Conservation (phyloP, 148 eudicot genomes). For the Chenopodium formosanum region DNA sequence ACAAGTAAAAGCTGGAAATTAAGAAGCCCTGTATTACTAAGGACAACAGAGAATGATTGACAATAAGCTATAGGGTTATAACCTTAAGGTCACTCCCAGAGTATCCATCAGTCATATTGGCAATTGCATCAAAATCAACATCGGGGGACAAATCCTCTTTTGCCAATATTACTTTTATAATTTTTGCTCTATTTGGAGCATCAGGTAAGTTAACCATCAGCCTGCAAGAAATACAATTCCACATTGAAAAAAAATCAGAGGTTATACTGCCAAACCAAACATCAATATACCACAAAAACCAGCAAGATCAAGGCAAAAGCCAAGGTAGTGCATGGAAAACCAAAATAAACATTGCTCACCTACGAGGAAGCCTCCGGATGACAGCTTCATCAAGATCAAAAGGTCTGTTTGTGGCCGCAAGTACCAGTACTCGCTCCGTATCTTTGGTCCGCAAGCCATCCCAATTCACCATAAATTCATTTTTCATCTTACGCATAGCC, state of each 20-base stretch:
- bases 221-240: slow-evolving; percentile 33
- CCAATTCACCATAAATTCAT: slow-evolving; percentile 98
- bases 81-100: slow-evolving; percentile 99
- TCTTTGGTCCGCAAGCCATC: slow-evolving; percentile 96
- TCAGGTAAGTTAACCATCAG: slow-evolving; percentile 98
- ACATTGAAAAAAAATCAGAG: not conserved
- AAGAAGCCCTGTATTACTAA: slow-evolving; percentile 10
- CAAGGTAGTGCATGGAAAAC: not conserved
- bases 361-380: slow-evolving; percentile 84
- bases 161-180: slow-evolving; percentile 76
- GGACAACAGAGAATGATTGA: not conserved
- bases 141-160: slow-evolving; percentile 84
- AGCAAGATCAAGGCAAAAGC: not conserved
- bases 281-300: not conserved
- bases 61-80: slow-evolving; percentile 10
- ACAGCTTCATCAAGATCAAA: slow-evolving; percentile 99
- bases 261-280: not conserved
- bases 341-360: slow-evolving; percentile 38
- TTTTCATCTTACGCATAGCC: slow-evolving; percentile 98
- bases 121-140: slow-evolving; percentile 79
- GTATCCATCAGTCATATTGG: slow-evolving; percentile 93
- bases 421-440: slow-evolving; percentile 83
- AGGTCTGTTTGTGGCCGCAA: slow-evolving; percentile 97
- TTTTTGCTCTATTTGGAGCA: slow-evolving; percentile 90
- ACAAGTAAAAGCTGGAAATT: slow-evolving; percentile 3